phyloP scores from a whole-genome alignment of 805 yeast genomes.

The Yarrowia keelungensis region DNA sequence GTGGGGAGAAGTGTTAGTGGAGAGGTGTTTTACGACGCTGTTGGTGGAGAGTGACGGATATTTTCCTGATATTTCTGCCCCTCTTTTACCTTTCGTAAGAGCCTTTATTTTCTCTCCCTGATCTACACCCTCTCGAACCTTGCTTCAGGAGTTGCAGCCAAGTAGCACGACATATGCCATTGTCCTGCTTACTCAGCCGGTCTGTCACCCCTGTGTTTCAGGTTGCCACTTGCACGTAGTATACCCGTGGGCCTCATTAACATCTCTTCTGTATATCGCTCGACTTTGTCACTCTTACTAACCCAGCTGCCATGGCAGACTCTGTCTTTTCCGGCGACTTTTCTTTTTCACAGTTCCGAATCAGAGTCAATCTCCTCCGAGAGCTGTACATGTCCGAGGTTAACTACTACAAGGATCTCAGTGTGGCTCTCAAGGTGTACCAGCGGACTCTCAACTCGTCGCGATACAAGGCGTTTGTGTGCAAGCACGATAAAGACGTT shows the following conservation, averaged over 20 bases:
- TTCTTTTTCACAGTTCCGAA: slow-evolving; percentile 25
- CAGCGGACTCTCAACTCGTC: slow-evolving; percentile 45
- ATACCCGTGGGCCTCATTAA: background rate
- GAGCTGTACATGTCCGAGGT: slow-evolving; percentile 53
- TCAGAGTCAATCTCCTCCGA: slow-evolving; percentile 46
- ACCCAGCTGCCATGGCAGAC: slow-evolving; percentile 23
- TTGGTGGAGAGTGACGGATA: no score
- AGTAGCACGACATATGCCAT: background rate
- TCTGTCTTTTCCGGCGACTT: slow-evolving; percentile 16
- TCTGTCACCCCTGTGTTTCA: slow-evolving; percentile 9
- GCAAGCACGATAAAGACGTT: slow-evolving; percentile 44
- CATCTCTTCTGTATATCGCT: no score
- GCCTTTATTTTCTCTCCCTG: background rate
- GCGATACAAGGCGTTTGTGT: slow-evolving; percentile 44
- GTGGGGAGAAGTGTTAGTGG: background rate
- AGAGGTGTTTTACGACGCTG: no score
- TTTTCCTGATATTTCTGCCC: background rate
- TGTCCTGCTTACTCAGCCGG: background rate
- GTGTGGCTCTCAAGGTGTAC: slow-evolving; percentile 49
- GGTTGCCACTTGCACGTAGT: background rate
- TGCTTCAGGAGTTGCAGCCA: no score
- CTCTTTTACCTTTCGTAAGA: no score
- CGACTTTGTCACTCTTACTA: background rate
- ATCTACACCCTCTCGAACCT: background rate
- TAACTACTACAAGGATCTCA: slow-evolving; percentile 51